These are phyloP conservation scores for Asterophora lycoperdoides DNA, from an alignment of 768 basidiomycete genomes.

Conservation along the genomic window DNA sequence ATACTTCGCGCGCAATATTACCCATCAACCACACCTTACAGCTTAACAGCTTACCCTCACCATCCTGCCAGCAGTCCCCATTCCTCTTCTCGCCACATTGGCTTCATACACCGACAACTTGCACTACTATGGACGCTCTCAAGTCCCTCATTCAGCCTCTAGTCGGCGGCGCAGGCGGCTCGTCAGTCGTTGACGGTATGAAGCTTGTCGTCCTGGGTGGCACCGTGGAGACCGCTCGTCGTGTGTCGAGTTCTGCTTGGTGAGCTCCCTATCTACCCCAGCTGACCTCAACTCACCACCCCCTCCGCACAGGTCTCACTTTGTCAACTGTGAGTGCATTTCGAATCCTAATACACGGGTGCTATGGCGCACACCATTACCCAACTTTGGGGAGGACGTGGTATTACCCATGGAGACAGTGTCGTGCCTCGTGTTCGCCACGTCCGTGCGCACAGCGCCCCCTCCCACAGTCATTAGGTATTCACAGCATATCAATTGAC, in stretches of 20 bases:
- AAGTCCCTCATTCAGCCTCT: conserved; percentile 80
- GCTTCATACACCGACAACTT: conserved; percentile 14
- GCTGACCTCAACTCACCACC: conserved; percentile 7
- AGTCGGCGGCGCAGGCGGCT: conserved; percentile 68
- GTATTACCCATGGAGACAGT: not conserved
- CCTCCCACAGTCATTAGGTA: no score
- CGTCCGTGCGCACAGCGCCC: not conserved
- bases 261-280: conserved; percentile 28
- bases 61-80: conserved; percentile 8
- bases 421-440: conserved; percentile 1
- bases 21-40: conserved; percentile 4
- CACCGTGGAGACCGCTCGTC: conserved; percentile 80
- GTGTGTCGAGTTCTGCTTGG: conserved; percentile 83
- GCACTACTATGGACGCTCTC: conserved; percentile 62
- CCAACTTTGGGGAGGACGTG: not conserved
- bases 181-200: conserved; percentile 82
- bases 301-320: conserved; percentile 66
- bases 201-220: conserved; percentile 88
- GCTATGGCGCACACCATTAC: conserved; percentile 1
- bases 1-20: conserved; percentile 15
- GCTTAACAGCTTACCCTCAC: conserved; percentile 12
- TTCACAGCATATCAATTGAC: conserved; percentile 22
- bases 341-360: conserved; percentile 7
- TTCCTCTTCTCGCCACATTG: conserved; percentile 17
- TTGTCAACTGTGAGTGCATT: conserved; percentile 71